Base-by-base conservation (phyloP, 2,329 filamentous ascomycete species). In the Aspergillus terreus region DNA sequence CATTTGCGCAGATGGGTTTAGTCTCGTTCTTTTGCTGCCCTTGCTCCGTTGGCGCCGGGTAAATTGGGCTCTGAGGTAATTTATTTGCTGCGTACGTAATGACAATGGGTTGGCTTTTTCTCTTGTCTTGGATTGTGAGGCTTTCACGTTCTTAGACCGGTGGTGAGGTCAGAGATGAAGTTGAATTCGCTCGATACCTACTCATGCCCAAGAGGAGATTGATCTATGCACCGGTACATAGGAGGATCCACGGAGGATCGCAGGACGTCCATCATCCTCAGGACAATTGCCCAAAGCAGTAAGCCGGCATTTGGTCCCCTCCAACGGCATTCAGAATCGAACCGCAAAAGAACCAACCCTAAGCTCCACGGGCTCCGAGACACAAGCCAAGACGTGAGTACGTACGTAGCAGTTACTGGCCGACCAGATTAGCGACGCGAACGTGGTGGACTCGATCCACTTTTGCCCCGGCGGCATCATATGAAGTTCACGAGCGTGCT, bases 11-110 rank as follows among this genome's bases (percentile, higher is more conserved):
- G 43, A 46, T 35, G 19, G 44, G 38, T 43, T 47, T 38, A 47
- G 44, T 27, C 17, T 47, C 36, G 44, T 47, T 35, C 44, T 51
- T 51, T 44, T 50, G 47, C 30, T 44, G 33, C 3, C 23, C 9
- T 44, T 27, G 21, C 41, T 33, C 43, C 43, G 43, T 47, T 51
- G 38, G 49, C 36, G 42, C 9, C 49, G 49, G 47, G 36, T 42
- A 46, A 51, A 51, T 46, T 47, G 45, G 44, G 44, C 44, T 47
- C 27, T 36, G 36, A n/a, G 7, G 46, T 47, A 51, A 51, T 51
- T 27, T 51, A 51, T 21, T 47, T 21, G 46, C 43, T 47, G 49
- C 49, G 49, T 51, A 51, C 46, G 44, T 44, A 49, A 15, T n/a
- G 38, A 23, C 27, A 15, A 21, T 25, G 35, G 23, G 43, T 19